Percentiles rank a stretch among this genome's conserved stretches.
Evolutionary conservation across 352 stramenopile genomes (phyloP).

Genomic region (Phytopythium ostracodes): DNA sequence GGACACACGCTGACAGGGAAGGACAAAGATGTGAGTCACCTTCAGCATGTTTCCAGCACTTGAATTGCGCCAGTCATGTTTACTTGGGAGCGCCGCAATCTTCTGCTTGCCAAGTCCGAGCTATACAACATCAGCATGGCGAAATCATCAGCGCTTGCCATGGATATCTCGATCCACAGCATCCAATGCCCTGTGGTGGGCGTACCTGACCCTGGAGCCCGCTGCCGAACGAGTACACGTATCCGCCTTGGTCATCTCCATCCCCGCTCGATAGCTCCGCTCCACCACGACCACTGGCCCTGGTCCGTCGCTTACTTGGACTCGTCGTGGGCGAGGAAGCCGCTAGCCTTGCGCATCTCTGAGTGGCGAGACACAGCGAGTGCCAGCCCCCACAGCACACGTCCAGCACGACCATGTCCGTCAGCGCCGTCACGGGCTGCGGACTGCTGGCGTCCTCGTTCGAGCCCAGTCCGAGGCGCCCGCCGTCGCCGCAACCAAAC

Average conservation of each 20-base stretch:
- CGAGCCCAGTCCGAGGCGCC: constrained; percentile 79
- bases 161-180: background rate
- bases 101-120: constrained; percentile 73
- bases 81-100: constrained; percentile 56
- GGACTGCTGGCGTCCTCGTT: constrained; percentile 39
- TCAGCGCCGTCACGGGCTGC: constrained; percentile 41
- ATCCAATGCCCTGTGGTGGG: background rate
- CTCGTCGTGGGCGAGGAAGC: background rate
- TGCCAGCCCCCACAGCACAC: constrained; percentile 67
- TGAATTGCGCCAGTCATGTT: constrained; percentile 6
- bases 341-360: constrained; percentile 11
- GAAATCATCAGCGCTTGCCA: background rate
- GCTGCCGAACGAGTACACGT: constrained; percentile 61
- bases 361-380: constrained; percentile 53
- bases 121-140: constrained; percentile 7
- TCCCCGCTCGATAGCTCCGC: background rate
- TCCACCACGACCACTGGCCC: background rate
- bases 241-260: constrained; percentile 22
- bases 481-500: constrained; percentile 89
- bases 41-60: background rate
- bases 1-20: constrained; percentile 39
- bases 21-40: background rate
- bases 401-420: constrained; percentile 50
- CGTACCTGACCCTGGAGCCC: constrained; percentile 62
- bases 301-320: constrained; percentile 3